These are phyloP conservation scores for Penicillium digitatum DNA, from an alignment of 2,329 filamentous ascomycete species.

Conservation along the genomic window DNA sequence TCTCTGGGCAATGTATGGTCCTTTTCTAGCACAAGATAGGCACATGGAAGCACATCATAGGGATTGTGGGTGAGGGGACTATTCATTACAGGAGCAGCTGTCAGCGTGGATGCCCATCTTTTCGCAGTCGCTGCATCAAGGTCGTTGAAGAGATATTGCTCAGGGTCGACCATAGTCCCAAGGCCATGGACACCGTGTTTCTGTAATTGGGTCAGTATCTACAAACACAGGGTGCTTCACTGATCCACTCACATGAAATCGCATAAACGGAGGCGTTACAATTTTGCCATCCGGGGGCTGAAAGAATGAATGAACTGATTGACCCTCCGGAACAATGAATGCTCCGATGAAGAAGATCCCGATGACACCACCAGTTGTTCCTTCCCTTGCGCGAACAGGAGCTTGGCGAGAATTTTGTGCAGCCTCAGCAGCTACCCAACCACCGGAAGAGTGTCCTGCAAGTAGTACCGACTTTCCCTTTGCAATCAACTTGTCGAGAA, in stretches of 20 bases:
- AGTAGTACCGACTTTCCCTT: constrained; percentile 30
- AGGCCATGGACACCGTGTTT: constrained; percentile 21
- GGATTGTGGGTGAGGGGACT: constrained; percentile 31
- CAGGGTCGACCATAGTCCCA: constrained; percentile 22
- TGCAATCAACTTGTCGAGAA: constrained; percentile 3
- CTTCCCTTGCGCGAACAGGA: constrained; percentile 13
- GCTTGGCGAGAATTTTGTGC: constrained; percentile 28
- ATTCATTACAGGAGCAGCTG: constrained; percentile 26
- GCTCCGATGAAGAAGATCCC: constrained; percentile 31
- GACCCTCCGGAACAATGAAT: constrained; percentile 30
- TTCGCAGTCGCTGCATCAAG: constrained; percentile 21
- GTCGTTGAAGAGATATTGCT: constrained; percentile 30
- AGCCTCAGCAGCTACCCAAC: constrained; percentile 34
- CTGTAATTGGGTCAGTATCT: neutral
- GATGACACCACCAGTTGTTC: constrained; percentile 23
- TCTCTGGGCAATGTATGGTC: constrained; percentile 30
- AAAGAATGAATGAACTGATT: constrained; percentile 32
- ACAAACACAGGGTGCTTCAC: accelerated
- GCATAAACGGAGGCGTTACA: constrained; percentile 24
- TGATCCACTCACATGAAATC: constrained; percentile 25
- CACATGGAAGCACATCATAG: constrained; percentile 31
- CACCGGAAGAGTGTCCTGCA: constrained; percentile 33
- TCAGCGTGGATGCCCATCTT: constrained; percentile 25
- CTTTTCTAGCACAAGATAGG: constrained; percentile 31
- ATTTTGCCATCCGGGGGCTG: constrained; percentile 26